phyloP scores from a whole-genome alignment of 345 rosid genomes.

The Arabis alpina region DNA sequence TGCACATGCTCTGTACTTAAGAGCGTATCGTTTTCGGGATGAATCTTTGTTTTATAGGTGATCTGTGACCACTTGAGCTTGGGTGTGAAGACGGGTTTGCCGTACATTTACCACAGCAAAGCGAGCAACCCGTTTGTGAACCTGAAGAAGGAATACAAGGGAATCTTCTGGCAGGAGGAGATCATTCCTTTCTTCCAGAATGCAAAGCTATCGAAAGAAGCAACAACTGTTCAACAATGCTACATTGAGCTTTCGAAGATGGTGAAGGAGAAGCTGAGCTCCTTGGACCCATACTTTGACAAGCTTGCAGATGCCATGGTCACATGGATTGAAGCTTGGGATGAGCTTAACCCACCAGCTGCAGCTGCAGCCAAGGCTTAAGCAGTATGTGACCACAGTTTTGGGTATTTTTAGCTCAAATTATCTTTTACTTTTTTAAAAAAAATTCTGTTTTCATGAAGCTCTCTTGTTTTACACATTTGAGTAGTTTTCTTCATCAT shows the following conservation, averaged over 20 bases:
- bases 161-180: slow-evolving; percentile 97
- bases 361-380: slow-evolving; percentile 48
- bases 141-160: slow-evolving; percentile 87
- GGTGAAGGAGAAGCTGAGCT: slow-evolving; percentile 78
- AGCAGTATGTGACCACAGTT: slow-evolving; percentile 30
- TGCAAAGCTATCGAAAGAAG: slow-evolving; percentile 65
- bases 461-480: slow-evolving; percentile 3
- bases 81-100: slow-evolving; percentile 90
- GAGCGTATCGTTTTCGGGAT: slow-evolving; percentile 4
- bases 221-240: slow-evolving; percentile 80
- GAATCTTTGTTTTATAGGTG: slow-evolving; percentile 49
- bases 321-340: slow-evolving; percentile 97
- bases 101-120: slow-evolving; percentile 91
- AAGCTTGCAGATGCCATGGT: slow-evolving; percentile 92
- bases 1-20: slow-evolving; percentile 12
- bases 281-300: slow-evolving; percentile 84
- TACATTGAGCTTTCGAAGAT: slow-evolving; percentile 76
- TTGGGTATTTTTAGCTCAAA: slow-evolving; percentile 38
- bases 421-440: background rate
- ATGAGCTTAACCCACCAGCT: slow-evolving; percentile 74
- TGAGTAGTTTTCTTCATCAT: slow-evolving; percentile 30
- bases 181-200: slow-evolving; percentile 91
- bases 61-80: slow-evolving; percentile 85
- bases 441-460: slow-evolving; percentile 21
- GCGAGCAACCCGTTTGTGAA: slow-evolving; percentile 96